A percentile compares a stretch with the other conserved stretches of the same genome.
Evolutionary conservation across 192 early-diverging fungal genomes (phyloP).

Genomic region (Powellomyces hirtus): DNA sequence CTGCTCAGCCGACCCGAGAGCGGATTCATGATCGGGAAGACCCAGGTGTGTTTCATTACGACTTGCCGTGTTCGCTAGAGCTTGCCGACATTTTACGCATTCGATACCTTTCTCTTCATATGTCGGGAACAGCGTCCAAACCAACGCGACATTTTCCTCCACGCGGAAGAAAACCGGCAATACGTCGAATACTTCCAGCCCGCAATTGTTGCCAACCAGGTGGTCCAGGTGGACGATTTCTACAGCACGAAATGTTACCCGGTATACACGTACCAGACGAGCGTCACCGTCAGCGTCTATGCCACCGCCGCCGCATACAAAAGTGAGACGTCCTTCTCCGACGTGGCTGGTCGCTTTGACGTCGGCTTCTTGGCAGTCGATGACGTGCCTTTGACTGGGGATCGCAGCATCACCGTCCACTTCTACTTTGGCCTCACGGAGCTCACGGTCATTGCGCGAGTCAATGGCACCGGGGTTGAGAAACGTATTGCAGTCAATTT

Average conservation of each 20-base stretch:
- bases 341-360: background rate
- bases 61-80: too few relatives aligned
- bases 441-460: slow-evolving; percentile 2
- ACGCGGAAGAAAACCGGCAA: background rate
- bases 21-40: background rate
- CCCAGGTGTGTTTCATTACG: background rate
- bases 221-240: slow-evolving; percentile 6
- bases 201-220: slow-evolving; percentile 4
- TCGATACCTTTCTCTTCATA: too few relatives aligned
- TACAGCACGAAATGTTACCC: slow-evolving; percentile 13
- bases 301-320: background rate
- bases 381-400: slow-evolving; percentile 9
- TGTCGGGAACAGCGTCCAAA: background rate
- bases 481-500: slow-evolving; percentile 5
- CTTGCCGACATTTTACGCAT: too few relatives aligned
- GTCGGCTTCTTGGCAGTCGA: slow-evolving; percentile 1
- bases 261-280: slow-evolving; percentile 3
- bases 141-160: slow-evolving; percentile 8
- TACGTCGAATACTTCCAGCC: background rate
- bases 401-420: slow-evolving; percentile 1
- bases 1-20: background rate
- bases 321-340: background rate
- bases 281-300: background rate
- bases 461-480: slow-evolving; percentile 3
- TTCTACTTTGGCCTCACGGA: slow-evolving; percentile 23